Base-by-base conservation (phyloP, 768 basidiomycete genomes). In the Rhodosporidiobolus odoratus region DNA sequence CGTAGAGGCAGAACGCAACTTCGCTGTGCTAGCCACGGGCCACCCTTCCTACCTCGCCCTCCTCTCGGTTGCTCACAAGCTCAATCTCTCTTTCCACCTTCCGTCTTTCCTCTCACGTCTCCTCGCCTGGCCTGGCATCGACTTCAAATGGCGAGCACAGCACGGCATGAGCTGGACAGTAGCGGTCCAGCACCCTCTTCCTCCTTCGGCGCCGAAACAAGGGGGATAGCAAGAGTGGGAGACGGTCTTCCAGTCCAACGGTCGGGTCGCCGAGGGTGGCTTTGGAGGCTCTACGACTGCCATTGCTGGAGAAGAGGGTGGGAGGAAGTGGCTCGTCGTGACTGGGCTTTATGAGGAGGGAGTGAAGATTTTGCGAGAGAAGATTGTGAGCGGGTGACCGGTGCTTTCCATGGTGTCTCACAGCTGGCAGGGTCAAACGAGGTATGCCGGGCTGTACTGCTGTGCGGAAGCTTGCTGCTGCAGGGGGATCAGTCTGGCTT, bases 341-440 rank as follows among this genome's bases (percentile, higher is more conserved):
- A 48, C 54, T 2, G 69, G 69, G 48, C 25, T 71, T 54, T 71
- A 71, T 47, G 69, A 62, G 53, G 65, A 66, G 54, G 69, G 69
- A 2, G 60, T 62, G 16, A 57, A 41, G 47, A n/a, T 66, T 7
- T 19, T 62, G 5, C 52, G 62, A 50, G 61, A 62, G 48, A 50
- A n/a, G n/a, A n/a, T n/a, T n/a, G n/a, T n/a, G n/a, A n/a, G n/a
- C n/a, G n/a, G n/a, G n/a, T n/a, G n/a, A n/a, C n/a, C n/a, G n/a
- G n/a, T n/a, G n/a, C n/a, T n/a, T n/a, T n/a, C n/a, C n/a, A n/a
- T n/a, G n/a, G n/a, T n/a, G n/a, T n/a, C n/a, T n/a, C n/a, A n/a
- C n/a, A n/a, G n/a, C n/a, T n/a, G n/a, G n/a, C n/a, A n/a, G n/a
- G n/a, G n/a, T n/a, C n/a, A n/a, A n/a, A n/a, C n/a, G n/a, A n/a